Evolutionary conservation across 1,139 yeast species (phyloP), one percentile per base, ranked within the genome.

Genomic region (Zygosaccharomyces sapae): DNA sequence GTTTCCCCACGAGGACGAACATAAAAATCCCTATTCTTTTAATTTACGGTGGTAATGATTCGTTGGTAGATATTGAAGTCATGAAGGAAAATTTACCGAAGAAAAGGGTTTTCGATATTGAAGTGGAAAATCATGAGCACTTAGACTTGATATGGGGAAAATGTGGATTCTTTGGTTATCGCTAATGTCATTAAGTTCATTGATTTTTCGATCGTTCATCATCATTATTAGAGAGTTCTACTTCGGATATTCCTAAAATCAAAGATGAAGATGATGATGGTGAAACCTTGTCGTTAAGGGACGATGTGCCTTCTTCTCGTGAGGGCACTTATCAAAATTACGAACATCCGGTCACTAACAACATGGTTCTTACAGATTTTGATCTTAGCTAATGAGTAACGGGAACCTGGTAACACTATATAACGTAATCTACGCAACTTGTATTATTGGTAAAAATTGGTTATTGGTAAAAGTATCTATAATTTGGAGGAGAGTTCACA

Each of bases 101-200:
- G 6, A 56, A 54, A 2, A 55, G 57, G 5, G 68, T 68, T 0
- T 66, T 66, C 38, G 69, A 69, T 19, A 53, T 67, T 18, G 61
- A 61, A 13, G 60, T 70, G 2, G 57, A 56, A 1, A 55, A 58
- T 16, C 76, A 88, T 62, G 97, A 90, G 67, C 97, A 90, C 68
- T 70, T 90, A 51, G 97, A 90, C 63, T 76, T 90, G 55, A 70
- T 90, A 22, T 90, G 97, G 97, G 96, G 96, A 73, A 31, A 79
- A 81, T 47, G 85, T 84, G 1, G 77, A 77, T 35, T 68, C 71
- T 3, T 63, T 71, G 39, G 85, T 83, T 6, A 70, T 77, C 44
- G 71, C 75, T 8, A 76, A 79, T 54, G 83, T 86, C 0, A 61
- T 79, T 29, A 59, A 65, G 51, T 71, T 72, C 50, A 57, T 73